These are phyloP conservation scores for Podaxis pistillaris DNA, from an alignment of 768 basidiomycete species.

Conservation along the genomic window DNA sequence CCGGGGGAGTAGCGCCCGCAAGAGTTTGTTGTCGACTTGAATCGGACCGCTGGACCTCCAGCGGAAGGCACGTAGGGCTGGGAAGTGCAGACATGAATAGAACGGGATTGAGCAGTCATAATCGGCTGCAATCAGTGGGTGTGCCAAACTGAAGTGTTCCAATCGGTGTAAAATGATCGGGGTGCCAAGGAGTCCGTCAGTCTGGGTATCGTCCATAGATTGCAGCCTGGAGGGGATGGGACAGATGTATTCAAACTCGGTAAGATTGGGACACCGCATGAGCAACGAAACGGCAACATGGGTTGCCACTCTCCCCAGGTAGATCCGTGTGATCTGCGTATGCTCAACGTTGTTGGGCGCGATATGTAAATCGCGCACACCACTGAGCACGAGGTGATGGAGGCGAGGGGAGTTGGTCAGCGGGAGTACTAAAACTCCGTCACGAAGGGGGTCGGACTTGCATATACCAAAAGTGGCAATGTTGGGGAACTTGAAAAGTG, in stretches of 20 bases:
- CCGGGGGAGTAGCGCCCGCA: background rate
- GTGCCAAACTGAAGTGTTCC: background rate
- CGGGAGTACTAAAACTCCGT: background rate
- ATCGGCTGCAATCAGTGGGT: background rate
- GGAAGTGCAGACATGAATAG: background rate
- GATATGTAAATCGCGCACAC: background rate
- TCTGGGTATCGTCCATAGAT: background rate
- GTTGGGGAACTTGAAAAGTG: background rate
- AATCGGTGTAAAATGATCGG: background rate
- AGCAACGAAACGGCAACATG: background rate
- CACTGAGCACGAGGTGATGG: background rate
- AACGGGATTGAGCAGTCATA: background rate
- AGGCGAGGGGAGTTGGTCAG: background rate
- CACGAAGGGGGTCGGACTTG: background rate
- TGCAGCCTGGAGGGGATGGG: background rate
- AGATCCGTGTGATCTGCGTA: background rate
- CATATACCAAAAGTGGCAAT: background rate
- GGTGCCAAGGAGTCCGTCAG: background rate
- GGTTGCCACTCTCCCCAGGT: background rate
- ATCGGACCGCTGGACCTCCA: background rate
- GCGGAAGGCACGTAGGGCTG: background rate
- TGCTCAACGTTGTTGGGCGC: background rate
- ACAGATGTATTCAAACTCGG: background rate
- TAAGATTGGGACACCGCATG: background rate
- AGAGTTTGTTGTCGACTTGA: background rate